phyloP scores from a whole-genome alignment of 345 rosid species.

The Corchorus capsularis region DNA sequence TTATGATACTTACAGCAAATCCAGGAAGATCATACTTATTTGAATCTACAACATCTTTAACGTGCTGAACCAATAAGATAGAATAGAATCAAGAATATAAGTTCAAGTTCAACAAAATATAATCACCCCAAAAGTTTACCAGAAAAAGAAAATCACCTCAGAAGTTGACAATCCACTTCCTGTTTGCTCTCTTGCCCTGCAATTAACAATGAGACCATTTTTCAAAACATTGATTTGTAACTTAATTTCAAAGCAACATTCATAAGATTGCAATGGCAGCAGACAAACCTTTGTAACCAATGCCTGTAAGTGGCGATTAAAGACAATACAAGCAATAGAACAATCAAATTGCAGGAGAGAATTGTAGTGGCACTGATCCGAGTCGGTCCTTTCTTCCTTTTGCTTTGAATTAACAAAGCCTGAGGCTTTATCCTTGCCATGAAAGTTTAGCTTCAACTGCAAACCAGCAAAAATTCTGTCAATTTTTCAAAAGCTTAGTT shows the following conservation, averaged over 20 bases:
- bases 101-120: neutral
- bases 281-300: conserved; percentile 47
- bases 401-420: conserved; percentile 61
- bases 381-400: conserved; percentile 61
- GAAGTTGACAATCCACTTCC: conserved; percentile 26
- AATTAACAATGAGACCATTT: conserved; percentile 21
- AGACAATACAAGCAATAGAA: conserved; percentile 36
- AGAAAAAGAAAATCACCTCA: conserved; percentile 29
- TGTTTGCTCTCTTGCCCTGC: conserved; percentile 31
- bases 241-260: neutral
- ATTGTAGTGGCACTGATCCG: conserved; percentile 45
- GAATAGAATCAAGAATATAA: neutral
- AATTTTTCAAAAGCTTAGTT: neutral
- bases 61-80: conserved; percentile 28
- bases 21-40: conserved; percentile 65
- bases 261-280: conserved; percentile 4
- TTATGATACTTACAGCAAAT: conserved; percentile 52
- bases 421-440: conserved; percentile 81
- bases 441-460: conserved; percentile 3
- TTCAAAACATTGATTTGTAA: neutral
- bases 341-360: conserved; percentile 38
- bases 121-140: neutral
- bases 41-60: conserved; percentile 31
- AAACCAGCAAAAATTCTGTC: neutral
- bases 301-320: conserved; percentile 45